Percentiles rank a stretch among this genome's conserved stretches.
Conservation (phyloP, 1,139 yeast genomes). For the Scheffersomyces quercinus region DNA sequence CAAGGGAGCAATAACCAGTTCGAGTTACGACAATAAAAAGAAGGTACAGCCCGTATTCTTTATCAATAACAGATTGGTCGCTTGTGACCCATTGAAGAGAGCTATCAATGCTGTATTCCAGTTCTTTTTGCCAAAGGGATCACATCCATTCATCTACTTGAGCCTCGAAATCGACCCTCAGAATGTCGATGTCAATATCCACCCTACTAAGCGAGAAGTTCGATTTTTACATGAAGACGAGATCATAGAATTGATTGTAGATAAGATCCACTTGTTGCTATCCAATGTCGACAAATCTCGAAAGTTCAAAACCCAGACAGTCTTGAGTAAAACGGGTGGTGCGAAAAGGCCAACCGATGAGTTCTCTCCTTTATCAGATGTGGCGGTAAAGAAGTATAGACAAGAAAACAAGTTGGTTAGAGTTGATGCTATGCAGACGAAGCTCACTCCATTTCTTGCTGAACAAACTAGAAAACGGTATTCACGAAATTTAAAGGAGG, state of each 20-base stretch:
- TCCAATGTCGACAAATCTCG: slow-evolving; percentile 68
- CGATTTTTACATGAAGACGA: slow-evolving; percentile 85
- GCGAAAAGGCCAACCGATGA: slow-evolving; percentile 14
- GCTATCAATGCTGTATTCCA: slow-evolving; percentile 67
- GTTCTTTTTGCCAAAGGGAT: slow-evolving; percentile 76
- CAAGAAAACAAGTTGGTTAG: slow-evolving; percentile 71
- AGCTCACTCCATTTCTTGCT: slow-evolving; percentile 47
- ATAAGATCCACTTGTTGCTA: slow-evolving; percentile 50
- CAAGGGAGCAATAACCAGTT: slow-evolving; percentile 66
- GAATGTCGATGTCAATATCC: slow-evolving; percentile 88
- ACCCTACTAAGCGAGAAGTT: slow-evolving; percentile 94
- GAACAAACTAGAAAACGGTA: slow-evolving; percentile 9
- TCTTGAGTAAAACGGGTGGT: slow-evolving; percentile 28
- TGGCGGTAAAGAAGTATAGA: slow-evolving; percentile 30
- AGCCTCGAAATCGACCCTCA: slow-evolving; percentile 64
- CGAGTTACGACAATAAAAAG: slow-evolving; percentile 73
- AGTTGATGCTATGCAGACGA: slow-evolving; percentile 70
- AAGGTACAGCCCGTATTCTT: slow-evolving; percentile 71
- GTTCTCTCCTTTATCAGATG: slow-evolving; percentile 10
- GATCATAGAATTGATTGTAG: slow-evolving; percentile 63
- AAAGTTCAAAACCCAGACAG: slow-evolving; percentile 65
- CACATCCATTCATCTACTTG: slow-evolving; percentile 75
- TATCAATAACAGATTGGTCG: slow-evolving; percentile 79
- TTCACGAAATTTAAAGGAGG: not conserved
- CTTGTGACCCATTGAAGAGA: slow-evolving; percentile 76